Percentiles rank a stretch among this genome's conserved stretches.
These are phyloP conservation scores for Triticum urartu DNA, from an alignment of 176 grass and related monocot species.

Conservation along the genomic window DNA sequence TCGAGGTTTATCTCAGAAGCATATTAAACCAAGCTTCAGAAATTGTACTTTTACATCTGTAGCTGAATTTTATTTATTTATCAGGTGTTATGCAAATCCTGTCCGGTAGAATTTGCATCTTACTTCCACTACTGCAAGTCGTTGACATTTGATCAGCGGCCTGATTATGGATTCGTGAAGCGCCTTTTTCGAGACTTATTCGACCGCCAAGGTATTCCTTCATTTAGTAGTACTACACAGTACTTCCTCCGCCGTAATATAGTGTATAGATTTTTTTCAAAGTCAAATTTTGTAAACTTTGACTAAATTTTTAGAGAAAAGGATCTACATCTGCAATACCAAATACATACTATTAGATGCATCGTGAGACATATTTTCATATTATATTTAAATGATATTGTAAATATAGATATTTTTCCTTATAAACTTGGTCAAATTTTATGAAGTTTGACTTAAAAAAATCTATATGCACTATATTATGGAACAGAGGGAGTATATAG, in stretches of 20 bases:
- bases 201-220: constrained; percentile 64
- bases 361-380: neutral
- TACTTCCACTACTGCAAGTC: constrained; percentile 98
- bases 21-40: constrained; percentile 10
- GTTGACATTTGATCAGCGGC: constrained; percentile 94
- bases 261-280: neutral
- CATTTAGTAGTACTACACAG: neutral
- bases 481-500: neutral
- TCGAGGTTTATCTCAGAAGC: constrained; percentile 63
- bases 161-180: constrained; percentile 93
- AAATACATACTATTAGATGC: neutral
- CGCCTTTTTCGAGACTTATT: constrained; percentile 88
- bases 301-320: neutral
- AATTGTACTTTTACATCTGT: neutral
- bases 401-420: neutral
- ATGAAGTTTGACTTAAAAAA: neutral
- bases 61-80: constrained; percentile 23
- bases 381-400: neutral
- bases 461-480: neutral
- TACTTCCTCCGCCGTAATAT: neutral
- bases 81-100: constrained; percentile 90
- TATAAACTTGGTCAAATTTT: neutral
- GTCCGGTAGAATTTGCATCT: constrained; percentile 86
- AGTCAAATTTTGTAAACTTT: neutral
- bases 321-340: neutral